A percentile compares a stretch with the other conserved stretches of the same genome.
Evolutionary conservation across 352 stramenopile genomes (phyloP).

Genomic region (Pythium sp.): DNA sequence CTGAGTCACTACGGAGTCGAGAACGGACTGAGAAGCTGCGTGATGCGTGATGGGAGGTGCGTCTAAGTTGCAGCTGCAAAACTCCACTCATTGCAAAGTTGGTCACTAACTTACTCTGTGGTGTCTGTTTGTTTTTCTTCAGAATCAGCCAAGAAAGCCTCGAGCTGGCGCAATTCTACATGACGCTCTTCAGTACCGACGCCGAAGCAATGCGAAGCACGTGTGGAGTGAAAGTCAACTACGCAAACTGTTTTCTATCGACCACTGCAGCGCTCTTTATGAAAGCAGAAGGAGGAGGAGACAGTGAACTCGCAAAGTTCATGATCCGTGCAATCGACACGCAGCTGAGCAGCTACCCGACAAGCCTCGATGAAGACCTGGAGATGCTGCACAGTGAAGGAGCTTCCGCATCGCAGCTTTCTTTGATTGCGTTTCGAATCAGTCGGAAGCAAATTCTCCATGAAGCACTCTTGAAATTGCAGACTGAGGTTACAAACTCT

Average conservation of each 20-base stretch:
- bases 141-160: conserved; percentile 20
- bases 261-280: conserved; percentile 5
- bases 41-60: conserved; percentile 34
- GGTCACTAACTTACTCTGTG: background rate
- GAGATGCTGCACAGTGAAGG: background rate
- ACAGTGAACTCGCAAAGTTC: conserved; percentile 13
- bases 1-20: conserved; percentile 31
- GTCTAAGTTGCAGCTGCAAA: background rate
- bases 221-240: conserved; percentile 23
- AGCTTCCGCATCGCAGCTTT: background rate
- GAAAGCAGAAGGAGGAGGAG: conserved; percentile 5
- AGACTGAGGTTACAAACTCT: background rate
- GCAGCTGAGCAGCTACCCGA: conserved; percentile 36
- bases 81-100: background rate
- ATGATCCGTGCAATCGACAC: conserved; percentile 11
- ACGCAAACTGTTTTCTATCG: conserved; percentile 35
- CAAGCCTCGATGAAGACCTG: conserved; percentile 38
- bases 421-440: conserved; percentile 43
- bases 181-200: conserved; percentile 24
- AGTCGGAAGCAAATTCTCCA: conserved; percentile 56
- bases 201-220: conserved; percentile 10
- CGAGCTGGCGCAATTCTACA: conserved; percentile 31
- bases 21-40: conserved; percentile 26
- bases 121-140: background rate
- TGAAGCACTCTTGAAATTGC: conserved; percentile 21